These are phyloP conservation scores for Colletotrichum tanaceti DNA, from an alignment of 2,329 filamentous ascomycete genomes.

Conservation along the genomic window DNA sequence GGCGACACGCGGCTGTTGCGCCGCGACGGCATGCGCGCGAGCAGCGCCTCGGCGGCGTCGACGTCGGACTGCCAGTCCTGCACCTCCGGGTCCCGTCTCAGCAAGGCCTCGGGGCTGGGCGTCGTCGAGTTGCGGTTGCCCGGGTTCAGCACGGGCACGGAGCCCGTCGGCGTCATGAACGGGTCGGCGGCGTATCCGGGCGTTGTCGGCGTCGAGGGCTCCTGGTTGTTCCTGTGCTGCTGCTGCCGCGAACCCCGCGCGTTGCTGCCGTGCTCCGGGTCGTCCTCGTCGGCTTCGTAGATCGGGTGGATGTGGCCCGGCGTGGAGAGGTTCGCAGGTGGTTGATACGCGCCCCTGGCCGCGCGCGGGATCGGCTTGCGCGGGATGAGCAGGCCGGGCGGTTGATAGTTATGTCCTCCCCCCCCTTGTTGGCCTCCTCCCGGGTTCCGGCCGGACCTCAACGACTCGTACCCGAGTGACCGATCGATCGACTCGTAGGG, in stretches of 20 bases:
- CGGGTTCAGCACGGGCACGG: constrained; percentile 44
- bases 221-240: constrained; percentile 37
- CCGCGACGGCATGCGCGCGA: constrained; percentile 57
- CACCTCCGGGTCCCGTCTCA: constrained; percentile 61
- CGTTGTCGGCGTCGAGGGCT: constrained; percentile 51
- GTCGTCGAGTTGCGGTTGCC: constrained; percentile 51
- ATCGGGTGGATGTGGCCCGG: constrained; percentile 67
- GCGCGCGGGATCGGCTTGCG: constrained; percentile 49
- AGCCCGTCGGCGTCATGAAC: constrained; percentile 58
- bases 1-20: constrained; percentile 53
- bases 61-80: constrained; percentile 69
- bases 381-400: constrained; percentile 45
- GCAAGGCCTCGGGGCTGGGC: constrained; percentile 55
- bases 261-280: constrained; percentile 48
- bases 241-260: constrained; percentile 29
- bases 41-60: constrained; percentile 64
- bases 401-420: constrained; percentile 38
- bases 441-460: constrained; percentile 50
- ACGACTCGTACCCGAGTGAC: constrained; percentile 63
- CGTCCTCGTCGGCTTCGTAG: constrained; percentile 69
- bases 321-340: constrained; percentile 23
- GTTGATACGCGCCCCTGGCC: constrained; percentile 42
- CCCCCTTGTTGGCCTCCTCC: constrained; percentile 47
- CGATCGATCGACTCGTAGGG: constrained; percentile 55
- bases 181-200: constrained; percentile 60